Conservation (phyloP, 2,329 filamentous ascomycete species). For the Colletotrichum lupini region DNA sequence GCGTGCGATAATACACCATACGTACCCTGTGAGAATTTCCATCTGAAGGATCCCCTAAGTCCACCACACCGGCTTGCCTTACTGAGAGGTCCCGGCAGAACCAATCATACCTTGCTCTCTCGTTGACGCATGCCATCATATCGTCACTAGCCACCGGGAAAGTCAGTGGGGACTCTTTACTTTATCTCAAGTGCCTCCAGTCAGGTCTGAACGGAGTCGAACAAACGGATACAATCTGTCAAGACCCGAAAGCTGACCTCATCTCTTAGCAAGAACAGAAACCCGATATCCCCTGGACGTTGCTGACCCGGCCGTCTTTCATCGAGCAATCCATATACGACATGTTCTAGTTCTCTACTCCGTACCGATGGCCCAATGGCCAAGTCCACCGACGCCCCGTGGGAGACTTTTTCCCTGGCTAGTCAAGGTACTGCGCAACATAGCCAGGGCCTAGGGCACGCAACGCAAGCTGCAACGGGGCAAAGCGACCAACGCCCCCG, state of each 20-base stretch:
- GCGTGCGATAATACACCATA: background rate
- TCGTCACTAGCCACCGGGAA: conserved; percentile 23
- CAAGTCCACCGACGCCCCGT: background rate
- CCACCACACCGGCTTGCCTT: background rate
- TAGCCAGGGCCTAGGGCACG: background rate
- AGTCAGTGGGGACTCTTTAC: background rate
- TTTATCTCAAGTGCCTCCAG: background rate
- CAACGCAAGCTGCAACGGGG: background rate
- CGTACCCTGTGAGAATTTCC: background rate
- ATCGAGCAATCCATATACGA: background rate
- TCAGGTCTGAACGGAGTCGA: too few relatives aligned
- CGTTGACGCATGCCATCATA: conserved; percentile 27
- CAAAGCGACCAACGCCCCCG: background rate
- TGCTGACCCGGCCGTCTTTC: background rate
- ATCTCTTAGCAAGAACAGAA: background rate
- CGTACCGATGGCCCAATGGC: background rate
- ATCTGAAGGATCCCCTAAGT: too few relatives aligned
- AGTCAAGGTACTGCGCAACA: background rate
- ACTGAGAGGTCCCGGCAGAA: background rate
- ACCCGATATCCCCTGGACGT: background rate
- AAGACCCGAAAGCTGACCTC: background rate
- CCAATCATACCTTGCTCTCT: background rate
- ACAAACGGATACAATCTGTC: background rate
- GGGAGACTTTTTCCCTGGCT: background rate
- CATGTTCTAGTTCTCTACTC: background rate